Conservation (phyloP, 768 basidiomycete species). For the Tylopilus plumbeoviolaceoides region DNA sequence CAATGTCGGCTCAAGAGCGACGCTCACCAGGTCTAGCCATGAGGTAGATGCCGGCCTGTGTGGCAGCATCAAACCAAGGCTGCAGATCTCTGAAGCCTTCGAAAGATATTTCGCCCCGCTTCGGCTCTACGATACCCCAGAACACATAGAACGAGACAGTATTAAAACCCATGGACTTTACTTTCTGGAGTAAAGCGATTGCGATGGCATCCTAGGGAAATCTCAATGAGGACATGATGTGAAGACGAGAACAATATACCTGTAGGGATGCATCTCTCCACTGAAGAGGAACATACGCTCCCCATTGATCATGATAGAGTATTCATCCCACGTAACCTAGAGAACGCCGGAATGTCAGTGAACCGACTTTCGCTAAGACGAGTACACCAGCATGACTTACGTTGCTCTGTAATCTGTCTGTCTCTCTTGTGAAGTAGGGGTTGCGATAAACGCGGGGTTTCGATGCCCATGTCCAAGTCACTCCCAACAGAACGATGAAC, state of each 20-base stretch:
- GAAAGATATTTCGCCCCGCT: constrained; percentile 48
- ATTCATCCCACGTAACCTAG: constrained; percentile 55
- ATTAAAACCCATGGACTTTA: constrained; percentile 41
- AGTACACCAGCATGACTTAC: constrained; percentile 4
- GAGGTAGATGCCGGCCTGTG: constrained; percentile 25
- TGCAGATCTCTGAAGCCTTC: constrained; percentile 40
- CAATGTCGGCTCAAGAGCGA: background rate
- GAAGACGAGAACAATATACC: constrained; percentile 17
- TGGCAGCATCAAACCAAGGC: constrained; percentile 30
- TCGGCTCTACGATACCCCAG: constrained; percentile 45
- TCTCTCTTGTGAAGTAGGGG: constrained; percentile 14
- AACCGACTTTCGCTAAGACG: background rate
- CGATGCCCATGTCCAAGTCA: constrained; percentile 11
- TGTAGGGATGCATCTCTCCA: constrained; percentile 62
- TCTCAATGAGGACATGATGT: background rate
- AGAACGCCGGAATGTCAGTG: background rate
- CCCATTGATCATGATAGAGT: constrained; percentile 54
- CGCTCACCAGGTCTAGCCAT: constrained; percentile 24
- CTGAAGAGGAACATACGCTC: constrained; percentile 56
- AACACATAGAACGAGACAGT: constrained; percentile 54
- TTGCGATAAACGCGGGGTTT: constrained; percentile 5
- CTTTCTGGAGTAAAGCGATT: constrained; percentile 45
- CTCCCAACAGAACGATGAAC: constrained; percentile 10
- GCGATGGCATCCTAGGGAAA: constrained; percentile 33
- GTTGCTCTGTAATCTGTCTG: constrained; percentile 15